phyloP scores from a whole-genome alignment of 2,329 filamentous ascomycete species.

The Pestalotiopsis sp. region DNA sequence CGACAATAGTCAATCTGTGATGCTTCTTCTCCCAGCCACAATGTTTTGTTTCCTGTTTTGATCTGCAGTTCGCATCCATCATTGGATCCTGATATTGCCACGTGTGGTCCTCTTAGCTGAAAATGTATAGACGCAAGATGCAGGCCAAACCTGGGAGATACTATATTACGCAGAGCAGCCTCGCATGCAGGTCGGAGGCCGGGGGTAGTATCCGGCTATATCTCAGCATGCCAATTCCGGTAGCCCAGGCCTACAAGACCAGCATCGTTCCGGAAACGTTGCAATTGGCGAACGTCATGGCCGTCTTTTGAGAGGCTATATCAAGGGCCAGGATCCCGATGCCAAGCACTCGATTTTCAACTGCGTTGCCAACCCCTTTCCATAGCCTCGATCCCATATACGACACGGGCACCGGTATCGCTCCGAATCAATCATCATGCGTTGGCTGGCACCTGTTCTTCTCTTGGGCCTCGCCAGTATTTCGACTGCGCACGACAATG shows the following conservation, averaged over 20 bases:
- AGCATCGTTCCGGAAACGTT: conserved; percentile 1
- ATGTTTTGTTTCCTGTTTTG: background rate
- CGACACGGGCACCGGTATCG: background rate
- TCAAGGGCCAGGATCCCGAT: background rate
- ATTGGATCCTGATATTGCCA: background rate
- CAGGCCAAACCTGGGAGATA: background rate
- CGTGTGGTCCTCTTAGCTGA: background rate
- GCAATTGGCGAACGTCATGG: background rate
- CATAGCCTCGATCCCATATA: background rate
- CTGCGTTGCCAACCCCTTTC: background rate
- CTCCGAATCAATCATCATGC: conserved; percentile 20
- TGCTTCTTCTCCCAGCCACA: background rate
- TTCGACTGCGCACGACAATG: conserved; percentile 27
- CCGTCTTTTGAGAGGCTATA: background rate
- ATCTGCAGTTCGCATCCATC: background rate
- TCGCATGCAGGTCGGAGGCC: background rate
- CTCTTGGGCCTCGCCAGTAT: conserved; percentile 29
- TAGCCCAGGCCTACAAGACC: background rate
- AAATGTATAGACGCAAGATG: background rate
- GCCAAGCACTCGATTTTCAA: background rate
- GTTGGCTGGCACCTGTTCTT: conserved; percentile 23
- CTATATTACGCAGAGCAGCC: conserved; percentile 16
- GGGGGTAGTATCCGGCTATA: conserved; percentile 35
- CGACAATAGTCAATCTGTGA: no score
- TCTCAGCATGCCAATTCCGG: conserved; percentile 13